Evolutionary conservation across 179 eudicot species (phyloP).

Genomic region (Drosera spatulata): DNA sequence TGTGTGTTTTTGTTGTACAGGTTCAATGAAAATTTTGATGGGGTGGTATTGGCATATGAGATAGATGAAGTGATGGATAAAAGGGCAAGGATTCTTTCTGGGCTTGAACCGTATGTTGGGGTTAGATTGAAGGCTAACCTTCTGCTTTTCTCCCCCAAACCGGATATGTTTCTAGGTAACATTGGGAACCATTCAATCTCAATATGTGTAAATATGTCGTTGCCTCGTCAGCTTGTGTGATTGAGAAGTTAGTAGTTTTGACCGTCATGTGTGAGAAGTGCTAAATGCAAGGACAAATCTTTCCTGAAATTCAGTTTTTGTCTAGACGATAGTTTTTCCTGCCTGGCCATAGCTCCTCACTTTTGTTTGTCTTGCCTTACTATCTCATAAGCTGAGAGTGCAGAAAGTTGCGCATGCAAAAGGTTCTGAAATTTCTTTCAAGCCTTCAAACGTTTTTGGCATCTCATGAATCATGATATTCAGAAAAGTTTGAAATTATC

Average conservation of each 20-base stretch:
- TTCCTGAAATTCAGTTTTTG: no score
- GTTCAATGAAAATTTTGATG: constrained; percentile 66
- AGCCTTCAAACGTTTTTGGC: no score
- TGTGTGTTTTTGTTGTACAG: constrained; percentile 15
- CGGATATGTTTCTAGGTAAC: constrained; percentile 64
- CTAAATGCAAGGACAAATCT: no score
- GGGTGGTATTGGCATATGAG: constrained; percentile 76
- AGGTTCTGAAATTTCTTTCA: no score
- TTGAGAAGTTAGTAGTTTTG: neutral
- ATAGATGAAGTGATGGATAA: constrained; percentile 20
- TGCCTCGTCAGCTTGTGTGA: neutral
- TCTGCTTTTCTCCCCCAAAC: constrained; percentile 73
- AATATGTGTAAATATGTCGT: neutral
- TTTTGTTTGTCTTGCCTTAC: neutral
- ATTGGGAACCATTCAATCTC: no score
- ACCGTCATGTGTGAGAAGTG: no score
- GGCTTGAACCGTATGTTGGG: constrained; percentile 57
- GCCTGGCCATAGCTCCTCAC: neutral
- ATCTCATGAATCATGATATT: no score
- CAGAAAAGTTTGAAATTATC: no score
- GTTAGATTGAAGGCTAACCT: constrained; percentile 45
- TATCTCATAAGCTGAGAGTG: no score
- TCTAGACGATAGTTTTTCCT: no score
- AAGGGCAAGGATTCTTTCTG: constrained; percentile 47
- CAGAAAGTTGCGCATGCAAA: no score